These are phyloP conservation scores for Trichoderma sp. DNA, from an alignment of 2,329 filamentous ascomycete genomes.

Conservation along the genomic window DNA sequence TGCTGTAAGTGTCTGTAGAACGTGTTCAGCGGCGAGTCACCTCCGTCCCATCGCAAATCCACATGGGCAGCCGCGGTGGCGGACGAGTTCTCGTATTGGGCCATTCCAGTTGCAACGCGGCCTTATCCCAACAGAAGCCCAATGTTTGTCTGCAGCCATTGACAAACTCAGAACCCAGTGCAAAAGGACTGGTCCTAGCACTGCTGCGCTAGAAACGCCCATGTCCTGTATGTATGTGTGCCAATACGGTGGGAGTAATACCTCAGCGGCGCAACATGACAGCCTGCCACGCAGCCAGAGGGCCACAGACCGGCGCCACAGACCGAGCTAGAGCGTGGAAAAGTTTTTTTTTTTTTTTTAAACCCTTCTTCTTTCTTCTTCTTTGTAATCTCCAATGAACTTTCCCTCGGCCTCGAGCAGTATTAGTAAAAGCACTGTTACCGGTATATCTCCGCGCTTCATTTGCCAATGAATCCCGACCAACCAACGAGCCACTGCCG, in stretches of 20 bases:
- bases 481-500: constrained; percentile 5
- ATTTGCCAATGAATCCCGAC: constrained; percentile 14
- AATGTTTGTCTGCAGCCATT: constrained; percentile 17
- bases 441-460: constrained; percentile 18
- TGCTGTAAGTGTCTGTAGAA: not conserved
- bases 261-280: constrained; percentile 24
- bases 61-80: constrained; percentile 1
- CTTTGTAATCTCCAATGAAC: not conserved
- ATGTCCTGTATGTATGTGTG: not conserved
- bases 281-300: constrained; percentile 22
- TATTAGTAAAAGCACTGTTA: not conserved
- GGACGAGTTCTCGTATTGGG: constrained; percentile 14
- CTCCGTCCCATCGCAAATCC: not conserved
- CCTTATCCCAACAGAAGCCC: constrained; percentile 17
- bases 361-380: not conserved
- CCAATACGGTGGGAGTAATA: not conserved
- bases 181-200: not conserved
- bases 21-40: not conserved
- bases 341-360: not conserved
- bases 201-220: constrained; percentile 8
- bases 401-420: not conserved
- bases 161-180: constrained; percentile 16
- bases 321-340: not conserved
- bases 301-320: constrained; percentile 20
- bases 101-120: constrained; percentile 19